These are phyloP conservation scores for Coemansia javaensis DNA, from an alignment of 192 early-diverging fungal genomes.

Conservation along the genomic window DNA sequence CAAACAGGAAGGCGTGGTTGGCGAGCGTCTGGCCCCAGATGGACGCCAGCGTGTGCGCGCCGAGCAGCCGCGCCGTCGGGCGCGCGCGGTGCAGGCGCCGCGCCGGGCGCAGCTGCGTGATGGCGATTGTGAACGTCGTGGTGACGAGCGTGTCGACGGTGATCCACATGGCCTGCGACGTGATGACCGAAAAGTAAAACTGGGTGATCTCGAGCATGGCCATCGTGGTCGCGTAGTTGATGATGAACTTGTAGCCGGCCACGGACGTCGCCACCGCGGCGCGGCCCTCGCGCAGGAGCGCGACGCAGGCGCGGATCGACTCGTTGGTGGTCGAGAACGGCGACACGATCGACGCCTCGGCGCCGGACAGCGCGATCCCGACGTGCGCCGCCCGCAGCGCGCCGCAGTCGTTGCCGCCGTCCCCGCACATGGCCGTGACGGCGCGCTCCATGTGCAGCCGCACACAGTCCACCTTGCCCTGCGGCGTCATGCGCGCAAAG, in stretches of 20 bases:
- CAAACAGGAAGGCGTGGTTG: constrained; percentile 62
- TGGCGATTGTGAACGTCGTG: constrained; percentile 56
- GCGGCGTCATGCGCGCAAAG: constrained; percentile 76
- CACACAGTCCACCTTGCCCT: constrained; percentile 71
- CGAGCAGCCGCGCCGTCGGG: constrained; percentile 74
- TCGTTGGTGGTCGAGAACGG: constrained; percentile 67
- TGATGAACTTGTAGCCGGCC: constrained; percentile 72
- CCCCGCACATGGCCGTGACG: constrained; percentile 83
- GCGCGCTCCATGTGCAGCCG: constrained; percentile 72
- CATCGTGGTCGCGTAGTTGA: constrained; percentile 71
- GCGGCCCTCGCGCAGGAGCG: constrained; percentile 68
- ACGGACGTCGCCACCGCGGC: constrained; percentile 70
- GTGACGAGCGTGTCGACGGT: constrained; percentile 68
- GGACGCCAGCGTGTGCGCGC: constrained; percentile 65
- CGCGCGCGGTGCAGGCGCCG: constrained; percentile 52
- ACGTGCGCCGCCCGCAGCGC: constrained; percentile 77
- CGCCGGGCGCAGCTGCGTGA: constrained; percentile 64
- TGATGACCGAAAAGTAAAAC: constrained; percentile 74
- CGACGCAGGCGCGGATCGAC: constrained; percentile 64
- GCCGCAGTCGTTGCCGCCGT: constrained; percentile 83
- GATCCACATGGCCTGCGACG: constrained; percentile 70
- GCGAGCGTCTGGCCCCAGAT: constrained; percentile 65
- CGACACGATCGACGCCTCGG: constrained; percentile 80
- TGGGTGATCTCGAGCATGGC: constrained; percentile 59
- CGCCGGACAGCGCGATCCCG: constrained; percentile 73